Base-by-base conservation (phyloP, 371 early-diverging fungal genomes). In the Mortierella sp. region DNA sequence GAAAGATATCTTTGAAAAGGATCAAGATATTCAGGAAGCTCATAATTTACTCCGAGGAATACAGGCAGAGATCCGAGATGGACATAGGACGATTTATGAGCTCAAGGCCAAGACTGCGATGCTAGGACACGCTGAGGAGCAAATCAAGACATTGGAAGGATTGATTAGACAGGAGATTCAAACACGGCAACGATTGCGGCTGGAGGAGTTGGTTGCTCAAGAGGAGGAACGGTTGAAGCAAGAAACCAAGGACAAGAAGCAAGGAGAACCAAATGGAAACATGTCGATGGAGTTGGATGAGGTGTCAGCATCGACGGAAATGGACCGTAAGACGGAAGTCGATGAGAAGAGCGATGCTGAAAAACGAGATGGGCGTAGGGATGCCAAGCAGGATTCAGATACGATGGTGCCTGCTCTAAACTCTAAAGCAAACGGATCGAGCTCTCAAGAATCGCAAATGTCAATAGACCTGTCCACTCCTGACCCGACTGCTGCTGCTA, bases 1-100 rank as follows among this genome's bases (percentile, higher is more conserved):
- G 38, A 88, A 84, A 36, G 87, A 88, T 63, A 83, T 88, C 3
- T 90, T 88, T 77, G 90, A 90, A 53, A 85, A 89, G 65, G 89
- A 90, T 63, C 87, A 88, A 59, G 90, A 90, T 79, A 61, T 90
- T 28, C 33, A 84, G 50, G 85, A 81, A n/a, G 85, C 83, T 0
- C 74, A 79, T 22, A 72, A 53, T 41, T 3, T 81, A 52, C 60
- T 81, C 21, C 72, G 72, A 21, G 75, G 71, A 24, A 75, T 81
- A 32, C 76, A 75, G 63, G 19, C 71, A 9, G 81, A 81, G 59
- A 63, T 81, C 16, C 65, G 60, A 58, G 67, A 70, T 9, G 81
- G 81, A 0, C 81, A 75, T 33, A 65, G 72, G 13, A 72, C 76
- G 50, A 75, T 81, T 28, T 64, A 72, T 16, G 81, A 69, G 55